Conservation (phyloP, 1,284 basidiomycete genomes). For the Boletellus deceptivus region DNA sequence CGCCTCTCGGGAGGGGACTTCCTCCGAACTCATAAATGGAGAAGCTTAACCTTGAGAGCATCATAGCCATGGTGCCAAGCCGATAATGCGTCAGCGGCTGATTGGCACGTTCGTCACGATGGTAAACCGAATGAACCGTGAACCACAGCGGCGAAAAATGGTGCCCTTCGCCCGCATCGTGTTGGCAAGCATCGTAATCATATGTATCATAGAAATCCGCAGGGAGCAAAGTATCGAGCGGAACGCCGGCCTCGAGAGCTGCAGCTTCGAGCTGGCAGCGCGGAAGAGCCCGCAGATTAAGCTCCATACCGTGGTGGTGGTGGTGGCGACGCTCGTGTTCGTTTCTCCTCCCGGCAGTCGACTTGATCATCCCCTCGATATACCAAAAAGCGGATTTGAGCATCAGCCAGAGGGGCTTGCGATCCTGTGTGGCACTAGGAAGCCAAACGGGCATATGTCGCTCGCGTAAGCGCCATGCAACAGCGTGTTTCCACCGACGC, state of each 20-base stretch:
- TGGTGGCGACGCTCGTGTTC: constrained; percentile 28
- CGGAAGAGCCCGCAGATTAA: constrained; percentile 59
- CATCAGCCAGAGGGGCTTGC: constrained; percentile 12
- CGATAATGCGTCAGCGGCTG: constrained; percentile 36
- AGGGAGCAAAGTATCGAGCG: constrained; percentile 51
- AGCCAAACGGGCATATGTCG: constrained; percentile 53
- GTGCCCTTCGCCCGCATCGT: background rate
- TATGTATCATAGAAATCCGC: constrained; percentile 31
- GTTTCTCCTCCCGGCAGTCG: background rate
- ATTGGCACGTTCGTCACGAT: constrained; percentile 2
- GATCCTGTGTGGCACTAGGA: constrained; percentile 13
- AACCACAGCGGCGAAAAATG: constrained; percentile 17
- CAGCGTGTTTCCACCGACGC: constrained; percentile 53
- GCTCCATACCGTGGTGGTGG: constrained; percentile 40
- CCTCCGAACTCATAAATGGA: constrained; percentile 27
- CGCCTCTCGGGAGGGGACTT: background rate
- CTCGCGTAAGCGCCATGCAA: constrained; percentile 56
- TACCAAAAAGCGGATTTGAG: constrained; percentile 12
- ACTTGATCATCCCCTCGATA: constrained; percentile 1
- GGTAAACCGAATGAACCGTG: constrained; percentile 23
- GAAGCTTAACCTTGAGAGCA: constrained; percentile 50
- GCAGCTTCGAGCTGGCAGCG: constrained; percentile 53
- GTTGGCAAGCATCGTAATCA: background rate
- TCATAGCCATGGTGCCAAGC: constrained; percentile 51
- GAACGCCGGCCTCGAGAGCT: constrained; percentile 61